Conservation (phyloP, 2,329 filamentous ascomycete species). For the Fusarium verticillioides region DNA sequence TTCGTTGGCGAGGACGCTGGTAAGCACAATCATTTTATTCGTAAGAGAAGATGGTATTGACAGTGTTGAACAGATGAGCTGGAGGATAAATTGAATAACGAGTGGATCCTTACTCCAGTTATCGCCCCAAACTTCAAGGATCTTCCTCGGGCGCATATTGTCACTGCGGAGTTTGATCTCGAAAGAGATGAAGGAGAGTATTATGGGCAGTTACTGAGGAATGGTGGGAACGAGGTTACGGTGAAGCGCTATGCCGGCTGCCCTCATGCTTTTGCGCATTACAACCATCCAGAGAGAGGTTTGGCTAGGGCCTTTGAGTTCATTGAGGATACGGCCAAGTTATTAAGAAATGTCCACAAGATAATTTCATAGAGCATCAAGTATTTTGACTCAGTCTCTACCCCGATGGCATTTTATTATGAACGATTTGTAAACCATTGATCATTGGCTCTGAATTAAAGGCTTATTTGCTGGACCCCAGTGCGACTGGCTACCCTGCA, state of each 20-base stretch:
- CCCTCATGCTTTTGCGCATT: conserved; percentile 3
- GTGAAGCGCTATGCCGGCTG: background rate
- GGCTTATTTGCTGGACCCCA: background rate
- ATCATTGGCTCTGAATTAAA: no score
- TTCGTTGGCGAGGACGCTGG: background rate
- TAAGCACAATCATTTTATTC: fast-evolving
- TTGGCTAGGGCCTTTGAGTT: background rate
- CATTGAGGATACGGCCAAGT: background rate
- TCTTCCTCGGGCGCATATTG: background rate
- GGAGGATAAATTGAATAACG: background rate
- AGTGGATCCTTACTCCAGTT: conserved; percentile 2
- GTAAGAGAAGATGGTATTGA: fast-evolving
- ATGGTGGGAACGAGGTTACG: background rate
- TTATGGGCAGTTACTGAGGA: background rate
- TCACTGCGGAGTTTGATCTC: background rate
- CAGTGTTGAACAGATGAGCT: background rate
- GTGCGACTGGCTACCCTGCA: background rate
- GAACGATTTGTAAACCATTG: background rate
- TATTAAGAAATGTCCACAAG: background rate
- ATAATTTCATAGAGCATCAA: no score
- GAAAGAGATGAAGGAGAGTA: conserved; percentile 6
- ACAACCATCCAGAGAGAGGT: background rate
- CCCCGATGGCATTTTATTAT: background rate
- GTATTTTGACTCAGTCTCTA: background rate
- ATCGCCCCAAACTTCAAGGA: background rate